Evolutionary conservation across 1,139 yeast species (phyloP).

Genomic region (Lodderomyces elongisporus): DNA sequence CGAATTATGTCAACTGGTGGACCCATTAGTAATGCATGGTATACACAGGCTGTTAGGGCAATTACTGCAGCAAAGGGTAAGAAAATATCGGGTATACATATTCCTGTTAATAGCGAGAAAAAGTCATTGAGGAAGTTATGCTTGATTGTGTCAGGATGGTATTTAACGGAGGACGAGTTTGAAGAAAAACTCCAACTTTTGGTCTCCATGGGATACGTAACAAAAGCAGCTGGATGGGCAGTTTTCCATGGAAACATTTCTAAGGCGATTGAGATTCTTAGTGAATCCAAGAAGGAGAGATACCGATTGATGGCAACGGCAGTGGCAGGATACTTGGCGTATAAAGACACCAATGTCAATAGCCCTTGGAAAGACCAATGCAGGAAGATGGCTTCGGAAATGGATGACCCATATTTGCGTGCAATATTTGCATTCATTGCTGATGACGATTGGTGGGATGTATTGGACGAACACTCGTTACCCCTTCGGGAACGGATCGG

Average conservation of each 20-base stretch:
- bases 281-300: conserved; percentile 55
- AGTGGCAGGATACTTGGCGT: conserved; percentile 86
- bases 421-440: conserved; percentile 93
- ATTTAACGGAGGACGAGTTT: conserved; percentile 69
- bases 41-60: conserved; percentile 40
- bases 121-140: conserved; percentile 70
- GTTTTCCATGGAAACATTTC: conserved; percentile 87
- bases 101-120: conserved; percentile 46
- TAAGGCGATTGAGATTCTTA: conserved; percentile 70
- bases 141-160: conserved; percentile 88
- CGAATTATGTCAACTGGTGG: conserved; percentile 37
- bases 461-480: conserved; percentile 80
- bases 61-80: conserved; percentile 41
- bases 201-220: conserved; percentile 57
- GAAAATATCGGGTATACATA: conserved; percentile 42
- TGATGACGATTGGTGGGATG: conserved; percentile 96
- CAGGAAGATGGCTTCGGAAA: conserved; percentile 76
- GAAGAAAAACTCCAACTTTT: conserved; percentile 63
- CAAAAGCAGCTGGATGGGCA: conserved; percentile 98
- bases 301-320: conserved; percentile 85
- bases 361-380: conserved; percentile 95
- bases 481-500: conserved; percentile 88
- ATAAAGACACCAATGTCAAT: conserved; percentile 55
- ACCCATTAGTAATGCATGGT: conserved; percentile 38
- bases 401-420: conserved; percentile 83